Conservation (phyloP, 805 yeast genomes). For the Yamadazyma endophytica region DNA sequence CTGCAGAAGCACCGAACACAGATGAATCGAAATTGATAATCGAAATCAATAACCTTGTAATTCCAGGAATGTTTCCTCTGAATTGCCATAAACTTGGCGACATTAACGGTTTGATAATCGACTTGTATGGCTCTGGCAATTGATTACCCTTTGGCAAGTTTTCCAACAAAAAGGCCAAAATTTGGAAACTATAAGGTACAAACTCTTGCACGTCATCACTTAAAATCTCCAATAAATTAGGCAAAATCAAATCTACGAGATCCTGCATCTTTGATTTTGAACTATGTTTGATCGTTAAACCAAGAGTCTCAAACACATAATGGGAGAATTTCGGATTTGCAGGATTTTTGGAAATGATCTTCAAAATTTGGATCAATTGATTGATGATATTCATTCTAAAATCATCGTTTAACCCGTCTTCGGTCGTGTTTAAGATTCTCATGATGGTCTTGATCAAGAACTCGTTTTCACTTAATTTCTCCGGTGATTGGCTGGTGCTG, state of each 20-base stretch:
- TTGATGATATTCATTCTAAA: slow-evolving; percentile 48
- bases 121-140: slow-evolving; percentile 63
- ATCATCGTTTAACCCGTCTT: slow-evolving; percentile 49
- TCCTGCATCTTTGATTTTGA: slow-evolving; percentile 25
- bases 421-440: slow-evolving; percentile 73
- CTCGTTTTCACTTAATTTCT: slow-evolving; percentile 91
- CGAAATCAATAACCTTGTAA: slow-evolving; percentile 72
- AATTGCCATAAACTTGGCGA: slow-evolving; percentile 94
- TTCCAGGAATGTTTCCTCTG: slow-evolving; percentile 90
- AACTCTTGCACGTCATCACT: slow-evolving; percentile 90
- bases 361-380: slow-evolving; percentile 67
- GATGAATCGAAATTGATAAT: slow-evolving; percentile 50
- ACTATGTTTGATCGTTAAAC: slow-evolving; percentile 60
- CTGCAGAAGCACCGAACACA: slow-evolving; percentile 29
- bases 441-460: slow-evolving; percentile 84
- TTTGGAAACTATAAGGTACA: slow-evolving; percentile 87
- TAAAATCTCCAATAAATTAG: slow-evolving; percentile 61
- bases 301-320: slow-evolving; percentile 84
- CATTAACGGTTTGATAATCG: slow-evolving; percentile 73
- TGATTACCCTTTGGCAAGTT: slow-evolving; percentile 42
- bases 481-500: slow-evolving; percentile 54
- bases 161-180: slow-evolving; percentile 76
- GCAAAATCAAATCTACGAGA: slow-evolving; percentile 55
- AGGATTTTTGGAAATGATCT: slow-evolving; percentile 78
- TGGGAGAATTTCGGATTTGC: slow-evolving; percentile 94